Evolutionary conservation across 345 rosid species (phyloP), one percentile per base, ranked within the genome.

Genomic region (Gossypium arboreum): DNA sequence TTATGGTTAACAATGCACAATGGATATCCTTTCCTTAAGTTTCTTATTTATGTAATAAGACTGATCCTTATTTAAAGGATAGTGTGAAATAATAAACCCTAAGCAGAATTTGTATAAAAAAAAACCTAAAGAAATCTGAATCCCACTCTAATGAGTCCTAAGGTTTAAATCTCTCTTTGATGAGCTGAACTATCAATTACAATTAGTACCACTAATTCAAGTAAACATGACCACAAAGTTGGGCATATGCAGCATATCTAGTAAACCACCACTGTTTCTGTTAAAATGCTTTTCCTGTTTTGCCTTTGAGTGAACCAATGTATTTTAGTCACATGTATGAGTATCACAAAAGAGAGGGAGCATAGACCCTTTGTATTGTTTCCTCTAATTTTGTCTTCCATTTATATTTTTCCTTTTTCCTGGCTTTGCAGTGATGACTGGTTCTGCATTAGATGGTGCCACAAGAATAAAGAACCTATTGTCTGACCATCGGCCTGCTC

Each of bases 401-500:
- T 67, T 45, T 20, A 67, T 50, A 34, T 43, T 4, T 60, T 60
- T 39, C 9, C 45, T 29, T 66, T 47, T 55, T 43, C 78, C 51
- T 79, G 79, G 48, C 52, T 80, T 12, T 72, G 70, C 79, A 94
- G 98, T 90, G 74, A 83, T 88, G 90, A 83, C 86, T 11, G 92
- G 94, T 68, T 86, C 83, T 74, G 73, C 60, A 61, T 22, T 24
- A 27, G 79, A 78, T 79, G 78, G 59, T 20, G 77, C 75, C 73
- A 13, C 72, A 71, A 78, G 70, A 75, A 68, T 25, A 45, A 81
- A 71, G 29, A 75, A 78, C 73, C 63, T 73, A 44, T 82, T 94
- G 17, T 84, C 88, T 82, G 98, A 94, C 77, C 98, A 94, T 81
- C 90, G 89, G 62, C 87, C 98, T 9, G 74, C 65, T 20, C 10